These are phyloP conservation scores for Orbilia ellipsospora DNA, from an alignment of 2,329 filamentous ascomycete genomes.

Conservation along the genomic window DNA sequence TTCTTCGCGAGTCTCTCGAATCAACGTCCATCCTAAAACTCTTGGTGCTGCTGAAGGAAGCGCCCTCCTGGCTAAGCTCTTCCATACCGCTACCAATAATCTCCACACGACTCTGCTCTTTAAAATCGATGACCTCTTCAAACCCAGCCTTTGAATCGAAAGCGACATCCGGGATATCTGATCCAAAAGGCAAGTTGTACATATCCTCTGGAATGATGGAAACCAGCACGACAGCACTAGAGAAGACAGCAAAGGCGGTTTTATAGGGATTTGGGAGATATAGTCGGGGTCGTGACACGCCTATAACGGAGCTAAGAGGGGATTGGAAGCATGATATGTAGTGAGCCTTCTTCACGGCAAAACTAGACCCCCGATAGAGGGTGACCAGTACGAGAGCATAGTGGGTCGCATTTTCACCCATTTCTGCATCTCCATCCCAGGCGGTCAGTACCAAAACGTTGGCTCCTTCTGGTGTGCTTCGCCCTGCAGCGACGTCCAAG, in stretches of 20 bases:
- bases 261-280: constrained; percentile 82
- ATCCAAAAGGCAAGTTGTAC: constrained; percentile 29
- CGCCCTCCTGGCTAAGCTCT: constrained; percentile 63
- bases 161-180: constrained; percentile 38
- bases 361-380: constrained; percentile 62
- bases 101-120: constrained; percentile 72
- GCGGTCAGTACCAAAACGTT: constrained; percentile 41
- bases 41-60: constrained; percentile 45
- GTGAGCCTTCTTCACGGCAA: constrained; percentile 41
- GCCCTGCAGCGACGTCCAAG: constrained; percentile 80
- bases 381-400: constrained; percentile 71
- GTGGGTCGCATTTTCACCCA: constrained; percentile 68
- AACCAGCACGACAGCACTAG: constrained; percentile 78
- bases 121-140: constrained; percentile 87
- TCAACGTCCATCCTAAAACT: constrained; percentile 37
- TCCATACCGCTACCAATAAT: constrained; percentile 74
- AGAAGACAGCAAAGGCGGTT: constrained; percentile 84
- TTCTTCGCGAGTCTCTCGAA: constrained; percentile 45
- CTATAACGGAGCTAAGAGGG: constrained; percentile 45
- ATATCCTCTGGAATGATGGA: constrained; percentile 73
- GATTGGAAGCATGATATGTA: constrained; percentile 48
- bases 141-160: constrained; percentile 70
- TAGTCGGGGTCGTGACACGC: constrained; percentile 70
- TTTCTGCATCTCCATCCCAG: constrained; percentile 61
- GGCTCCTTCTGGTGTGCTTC: constrained; percentile 56